phyloP scores from a whole-genome alignment of 1,139 yeast species.

The Sugiyamaella novakii region DNA sequence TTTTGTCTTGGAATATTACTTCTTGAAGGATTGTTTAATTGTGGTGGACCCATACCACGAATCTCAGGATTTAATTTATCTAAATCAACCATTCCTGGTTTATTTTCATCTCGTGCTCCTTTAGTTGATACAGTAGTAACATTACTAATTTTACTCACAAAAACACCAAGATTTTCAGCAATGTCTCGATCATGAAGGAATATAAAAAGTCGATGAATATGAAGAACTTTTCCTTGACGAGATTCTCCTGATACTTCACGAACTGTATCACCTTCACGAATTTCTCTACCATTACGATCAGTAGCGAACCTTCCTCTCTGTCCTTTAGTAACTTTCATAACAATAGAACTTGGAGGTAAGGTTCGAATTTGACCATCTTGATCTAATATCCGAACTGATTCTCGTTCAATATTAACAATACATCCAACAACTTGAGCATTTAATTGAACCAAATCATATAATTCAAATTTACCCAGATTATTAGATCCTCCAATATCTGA shows the following conservation, averaged over 20 bases:
- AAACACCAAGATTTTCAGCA: constrained; percentile 87
- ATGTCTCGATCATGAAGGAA: constrained; percentile 80
- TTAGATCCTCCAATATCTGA: constrained; percentile 55
- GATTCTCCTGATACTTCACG: constrained; percentile 77
- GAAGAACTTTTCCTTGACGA: constrained; percentile 85
- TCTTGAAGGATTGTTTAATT: constrained; percentile 30
- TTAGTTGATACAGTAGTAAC: constrained; percentile 85
- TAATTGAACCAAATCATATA: constrained; percentile 87
- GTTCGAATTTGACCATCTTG: constrained; percentile 78
- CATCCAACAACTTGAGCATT: constrained; percentile 89
- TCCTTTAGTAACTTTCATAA: constrained; percentile 66
- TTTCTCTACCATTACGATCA: constrained; percentile 80
- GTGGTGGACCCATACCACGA: constrained; percentile 56
- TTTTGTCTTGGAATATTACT: constrained; percentile 24
- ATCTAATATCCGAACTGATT: constrained; percentile 75
- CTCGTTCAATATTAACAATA: constrained; percentile 86
- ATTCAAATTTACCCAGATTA: constrained; percentile 71
- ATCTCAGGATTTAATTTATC: constrained; percentile 86
- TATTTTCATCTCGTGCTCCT: constrained; percentile 60
- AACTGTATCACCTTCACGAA: constrained; percentile 88
- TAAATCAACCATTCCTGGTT: constrained; percentile 46
- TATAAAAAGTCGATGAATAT: constrained; percentile 76
- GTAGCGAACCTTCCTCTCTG: constrained; percentile 64
- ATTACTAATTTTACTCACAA: constrained; percentile 73
- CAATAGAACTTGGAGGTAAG: constrained; percentile 76